These are phyloP conservation scores for Monosporascus sp. DNA, from an alignment of 2,329 filamentous ascomycete species.

Conservation along the genomic window DNA sequence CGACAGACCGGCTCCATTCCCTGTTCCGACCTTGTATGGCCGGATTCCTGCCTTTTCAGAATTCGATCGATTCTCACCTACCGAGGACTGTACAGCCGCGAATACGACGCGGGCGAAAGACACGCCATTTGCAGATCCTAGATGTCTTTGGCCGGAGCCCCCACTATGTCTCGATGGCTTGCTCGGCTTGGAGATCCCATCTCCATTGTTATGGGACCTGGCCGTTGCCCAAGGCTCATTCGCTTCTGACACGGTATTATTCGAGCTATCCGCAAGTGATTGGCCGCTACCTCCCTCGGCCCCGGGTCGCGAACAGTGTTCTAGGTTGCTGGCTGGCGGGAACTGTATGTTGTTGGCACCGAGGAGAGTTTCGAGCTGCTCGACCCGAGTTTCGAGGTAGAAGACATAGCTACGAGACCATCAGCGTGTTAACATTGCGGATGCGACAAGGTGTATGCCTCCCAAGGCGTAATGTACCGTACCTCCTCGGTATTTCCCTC, in stretches of 20 bases:
- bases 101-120: constrained; percentile 94
- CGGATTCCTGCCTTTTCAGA: constrained; percentile 61
- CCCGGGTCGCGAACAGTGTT: constrained; percentile 51
- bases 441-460: background rate
- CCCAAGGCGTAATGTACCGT: constrained; percentile 38
- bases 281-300: constrained; percentile 29
- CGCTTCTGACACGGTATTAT: constrained; percentile 28
- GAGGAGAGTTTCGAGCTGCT: constrained; percentile 76
- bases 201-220: constrained; percentile 29
- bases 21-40: constrained; percentile 50
- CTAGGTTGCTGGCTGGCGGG: constrained; percentile 66
- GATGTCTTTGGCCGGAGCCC: constrained; percentile 71
- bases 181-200: constrained; percentile 51
- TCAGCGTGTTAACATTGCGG: background rate
- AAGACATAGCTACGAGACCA: constrained; percentile 69
- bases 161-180: constrained; percentile 31
- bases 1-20: constrained; percentile 40
- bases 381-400: constrained; percentile 83
- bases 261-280: constrained; percentile 30
- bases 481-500: constrained; percentile 88
- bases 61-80: constrained; percentile 59
- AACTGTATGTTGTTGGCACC: constrained; percentile 65
- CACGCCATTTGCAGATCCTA: constrained; percentile 83
- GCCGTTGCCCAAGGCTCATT: constrained; percentile 24
- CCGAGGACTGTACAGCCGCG: constrained; percentile 76